Conservation (phyloP, 1,139 yeast genomes). For the Candida sp. region DNA sequence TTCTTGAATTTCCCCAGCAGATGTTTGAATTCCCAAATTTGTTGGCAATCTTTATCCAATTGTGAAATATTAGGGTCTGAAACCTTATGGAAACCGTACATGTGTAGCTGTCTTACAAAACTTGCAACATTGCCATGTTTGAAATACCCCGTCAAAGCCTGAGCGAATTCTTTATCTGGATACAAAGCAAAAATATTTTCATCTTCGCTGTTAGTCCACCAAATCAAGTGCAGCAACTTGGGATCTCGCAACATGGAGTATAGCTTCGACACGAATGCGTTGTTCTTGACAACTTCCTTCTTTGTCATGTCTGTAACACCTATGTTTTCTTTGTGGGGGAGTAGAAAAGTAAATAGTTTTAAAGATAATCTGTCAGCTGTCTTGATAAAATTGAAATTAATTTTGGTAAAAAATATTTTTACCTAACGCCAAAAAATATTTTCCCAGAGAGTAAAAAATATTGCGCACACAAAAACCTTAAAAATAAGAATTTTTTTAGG, state of each 20-base stretch:
- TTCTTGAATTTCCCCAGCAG: conserved; percentile 73
- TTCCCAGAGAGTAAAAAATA: too few relatives aligned
- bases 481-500: too few relatives aligned
- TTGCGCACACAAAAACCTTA: too few relatives aligned
- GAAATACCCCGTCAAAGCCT: conserved; percentile 40
- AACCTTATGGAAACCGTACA: conserved; percentile 53
- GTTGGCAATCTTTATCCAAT: conserved; percentile 22
- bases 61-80: conserved; percentile 27
- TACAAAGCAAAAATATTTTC: conserved; percentile 57
- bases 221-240: conserved; percentile 47
- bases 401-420: background rate
- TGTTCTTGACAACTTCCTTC: conserved; percentile 40
- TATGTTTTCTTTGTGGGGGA: too few relatives aligned
- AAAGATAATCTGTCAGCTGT: background rate
- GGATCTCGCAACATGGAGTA: conserved; percentile 58
- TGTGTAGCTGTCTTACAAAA: conserved; percentile 46
- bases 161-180: conserved; percentile 51
- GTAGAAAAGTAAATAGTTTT: too few relatives aligned
- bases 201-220: conserved; percentile 70
- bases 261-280: conserved; percentile 63
- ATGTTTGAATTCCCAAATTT: conserved; percentile 87
- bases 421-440: too few relatives aligned
- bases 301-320: too few relatives aligned
- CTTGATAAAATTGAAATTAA: background rate
- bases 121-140: conserved; percentile 47